These are phyloP conservation scores for Pochonia chlamydosporia DNA, from an alignment of 2,329 filamentous ascomycete genomes.

Conservation along the genomic window DNA sequence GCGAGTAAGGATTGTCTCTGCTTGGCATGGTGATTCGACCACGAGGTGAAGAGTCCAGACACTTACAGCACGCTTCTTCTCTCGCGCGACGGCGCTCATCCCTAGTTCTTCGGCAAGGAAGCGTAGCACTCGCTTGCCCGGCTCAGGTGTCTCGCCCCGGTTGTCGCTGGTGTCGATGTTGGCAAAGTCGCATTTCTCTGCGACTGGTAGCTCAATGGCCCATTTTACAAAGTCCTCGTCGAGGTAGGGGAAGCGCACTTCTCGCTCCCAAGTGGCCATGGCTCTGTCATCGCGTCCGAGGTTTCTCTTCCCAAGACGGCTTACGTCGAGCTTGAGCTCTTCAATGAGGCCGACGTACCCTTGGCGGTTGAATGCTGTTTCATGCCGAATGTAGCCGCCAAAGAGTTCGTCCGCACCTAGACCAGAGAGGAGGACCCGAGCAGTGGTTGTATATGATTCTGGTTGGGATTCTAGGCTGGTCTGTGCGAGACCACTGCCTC, in stretches of 20 bases:
- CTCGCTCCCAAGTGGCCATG: conserved; percentile 82
- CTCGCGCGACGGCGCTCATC: conserved; percentile 65
- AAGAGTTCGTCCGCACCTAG: conserved; percentile 96
- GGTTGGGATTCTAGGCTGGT: conserved; percentile 18
- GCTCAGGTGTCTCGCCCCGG: conserved; percentile 45
- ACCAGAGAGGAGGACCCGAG: conserved; percentile 83
- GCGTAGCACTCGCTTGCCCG: conserved; percentile 75
- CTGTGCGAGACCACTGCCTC: conserved; percentile 55
- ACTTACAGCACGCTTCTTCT: conserved; percentile 61
- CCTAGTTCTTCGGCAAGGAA: conserved; percentile 70
- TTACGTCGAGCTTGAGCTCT: conserved; percentile 80
- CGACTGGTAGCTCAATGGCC: conserved; percentile 68
- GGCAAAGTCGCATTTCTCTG: conserved; percentile 87
- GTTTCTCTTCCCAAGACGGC: conserved; percentile 85
- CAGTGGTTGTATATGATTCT: conserved; percentile 56
- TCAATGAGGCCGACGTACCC: conserved; percentile 69
- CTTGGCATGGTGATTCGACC: too few relatives aligned
- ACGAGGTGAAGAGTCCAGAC: neutral
- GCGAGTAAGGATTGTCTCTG: too few relatives aligned
- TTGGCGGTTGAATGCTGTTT: conserved; percentile 62
- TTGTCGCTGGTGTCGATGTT: conserved; percentile 26
- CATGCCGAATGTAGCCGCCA: conserved; percentile 84
- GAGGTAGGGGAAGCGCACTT: conserved; percentile 84
- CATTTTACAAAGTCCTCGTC: conserved; percentile 83
- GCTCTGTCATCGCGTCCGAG: conserved; percentile 89